Base-by-base conservation (phyloP, 164 flowering plant genomes). In the Annona cherimola region DNA sequence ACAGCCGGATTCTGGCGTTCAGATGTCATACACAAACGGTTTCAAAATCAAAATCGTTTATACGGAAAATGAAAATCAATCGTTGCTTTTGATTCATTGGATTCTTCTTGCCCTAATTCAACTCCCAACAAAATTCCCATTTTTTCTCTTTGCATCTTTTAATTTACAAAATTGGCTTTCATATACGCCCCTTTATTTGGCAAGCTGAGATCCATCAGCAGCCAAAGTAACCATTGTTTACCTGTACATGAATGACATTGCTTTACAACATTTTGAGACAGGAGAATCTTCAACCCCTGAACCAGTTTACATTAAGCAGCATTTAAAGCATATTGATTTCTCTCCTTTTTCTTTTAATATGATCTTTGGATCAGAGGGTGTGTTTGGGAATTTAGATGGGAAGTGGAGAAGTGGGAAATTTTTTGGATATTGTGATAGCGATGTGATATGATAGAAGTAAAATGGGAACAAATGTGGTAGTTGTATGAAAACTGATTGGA, bases 1-100 rank as follows among this genome's bases (percentile, higher is more conserved):
- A 26, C 35, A 66, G 69, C 69, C 69, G 44, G 69, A 66, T 66
- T 66, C 46, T 35, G 55, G 69, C 54, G 9, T 66, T 43, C 44
- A 66, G 69, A 66, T 66, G 69, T 66, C 7, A 66, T 54, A 66
- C 69, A 42, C 7, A 16, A 43, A 16, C 63, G 39, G 26, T 8
- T 66, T 43, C 69, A 66, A 50, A 66, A 43, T 18, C 54, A 44
- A 66, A 66, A 66, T 42, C 42, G 39, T 43, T 9, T 43, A 66
- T 43, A 26, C 35, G 35, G 35, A 43, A 43, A 66, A 20, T n/a
- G 44, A 66, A 44, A n/a, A n/a, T 66, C 69, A 19, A 54, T 44
- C 44, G 54, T 66, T 66, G 69, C 40, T 66, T 66, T 44, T 16
- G n/a, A 18, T 66, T 12, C 40, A 16, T 0, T 39, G 26, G 14